Evolutionary conservation across 129 eudicot species (phyloP).

Genomic region (Helichrysum umbraculigerum): DNA sequence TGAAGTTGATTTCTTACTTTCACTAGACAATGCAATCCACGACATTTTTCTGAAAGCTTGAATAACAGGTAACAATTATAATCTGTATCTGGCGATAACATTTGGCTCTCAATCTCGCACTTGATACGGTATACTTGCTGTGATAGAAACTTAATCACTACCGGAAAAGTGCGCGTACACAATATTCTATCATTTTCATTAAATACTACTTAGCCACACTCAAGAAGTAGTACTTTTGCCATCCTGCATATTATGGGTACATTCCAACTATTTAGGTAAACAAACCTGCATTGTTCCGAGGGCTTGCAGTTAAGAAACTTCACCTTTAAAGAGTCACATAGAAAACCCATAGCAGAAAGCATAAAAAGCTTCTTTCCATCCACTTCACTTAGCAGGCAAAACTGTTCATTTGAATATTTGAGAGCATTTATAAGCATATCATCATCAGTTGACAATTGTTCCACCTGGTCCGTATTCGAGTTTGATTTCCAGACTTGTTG

Average conservation of each 20-base stretch:
- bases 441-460: not conserved
- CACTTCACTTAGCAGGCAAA: not conserved
- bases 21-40: not conserved
- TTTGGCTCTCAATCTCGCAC: not conserved
- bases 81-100: not conserved
- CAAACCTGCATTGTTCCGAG: not conserved
- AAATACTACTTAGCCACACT: too few species aligned
- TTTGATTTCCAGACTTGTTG: not conserved
- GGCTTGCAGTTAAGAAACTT: not conserved
- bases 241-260: too few species aligned
- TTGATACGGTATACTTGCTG: not conserved
- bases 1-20: too few species aligned
- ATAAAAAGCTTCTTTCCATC: not conserved
- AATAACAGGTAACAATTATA: slow-evolving; percentile 11
- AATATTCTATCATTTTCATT: too few species aligned
- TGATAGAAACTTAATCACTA: not conserved
- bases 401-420: not conserved
- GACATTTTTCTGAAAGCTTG: not conserved
- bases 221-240: too few species aligned
- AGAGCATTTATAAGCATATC: not conserved
- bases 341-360: not conserved
- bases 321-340: not conserved
- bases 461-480: not conserved
- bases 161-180: not conserved
- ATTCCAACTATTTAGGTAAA: too few species aligned